Evolutionary conservation across 306 rosid genomes (phyloP).

Genomic region (Myrica gale): DNA sequence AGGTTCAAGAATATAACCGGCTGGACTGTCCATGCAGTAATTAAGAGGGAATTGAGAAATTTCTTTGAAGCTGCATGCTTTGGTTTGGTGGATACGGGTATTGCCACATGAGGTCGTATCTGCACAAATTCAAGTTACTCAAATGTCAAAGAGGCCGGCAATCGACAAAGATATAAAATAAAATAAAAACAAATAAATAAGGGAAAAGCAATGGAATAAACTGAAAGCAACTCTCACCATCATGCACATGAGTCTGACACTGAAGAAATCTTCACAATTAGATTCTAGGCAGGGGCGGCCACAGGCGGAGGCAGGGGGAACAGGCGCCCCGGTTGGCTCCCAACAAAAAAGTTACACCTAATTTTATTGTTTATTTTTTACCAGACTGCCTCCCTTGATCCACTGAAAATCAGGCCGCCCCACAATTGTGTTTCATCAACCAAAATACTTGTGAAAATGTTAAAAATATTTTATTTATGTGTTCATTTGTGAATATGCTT

Average conservation of each 20-base stretch:
- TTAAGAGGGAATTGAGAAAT: neutral
- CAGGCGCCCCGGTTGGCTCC: no score
- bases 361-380: no score
- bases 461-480: no score
- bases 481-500: no score
- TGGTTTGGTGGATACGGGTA: conserved; percentile 22
- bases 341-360: no score
- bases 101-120: conserved; percentile 30
- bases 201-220: neutral
- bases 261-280: conserved; percentile 49
- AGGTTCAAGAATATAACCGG: neutral
- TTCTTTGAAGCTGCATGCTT: neutral
- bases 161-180: neutral
- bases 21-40: neutral
- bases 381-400: no score
- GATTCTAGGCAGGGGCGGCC: conserved; percentile 44
- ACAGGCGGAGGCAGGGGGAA: no score
- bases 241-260: conserved; percentile 35
- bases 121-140: conserved; percentile 11
- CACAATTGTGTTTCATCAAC: no score
- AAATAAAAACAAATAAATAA: no score
- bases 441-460: no score
- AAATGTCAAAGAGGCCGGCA: neutral
- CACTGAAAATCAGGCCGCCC: no score
- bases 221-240: conserved; percentile 19